These are phyloP conservation scores for Urochloa ruziziensis DNA, from an alignment of 176 grass and related monocot genomes.

Conservation along the genomic window DNA sequence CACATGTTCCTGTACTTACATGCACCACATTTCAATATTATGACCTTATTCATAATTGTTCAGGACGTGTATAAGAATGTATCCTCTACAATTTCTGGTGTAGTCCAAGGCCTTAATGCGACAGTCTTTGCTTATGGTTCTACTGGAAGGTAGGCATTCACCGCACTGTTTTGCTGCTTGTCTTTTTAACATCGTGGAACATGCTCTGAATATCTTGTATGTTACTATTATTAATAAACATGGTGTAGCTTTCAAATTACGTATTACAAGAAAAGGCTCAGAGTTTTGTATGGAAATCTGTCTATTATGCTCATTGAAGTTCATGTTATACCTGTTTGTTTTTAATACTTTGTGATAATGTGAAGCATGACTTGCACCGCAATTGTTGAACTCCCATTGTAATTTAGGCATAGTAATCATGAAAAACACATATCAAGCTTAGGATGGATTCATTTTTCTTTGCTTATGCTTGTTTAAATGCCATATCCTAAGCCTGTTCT, in stretches of 20 bases:
- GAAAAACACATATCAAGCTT: background rate
- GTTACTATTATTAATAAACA: background rate
- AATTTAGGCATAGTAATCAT: background rate
- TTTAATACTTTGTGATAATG: background rate
- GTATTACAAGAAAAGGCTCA: background rate
- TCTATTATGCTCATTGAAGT: background rate
- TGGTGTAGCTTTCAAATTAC: conserved; percentile 3
- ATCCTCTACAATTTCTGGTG: conserved; percentile 83
- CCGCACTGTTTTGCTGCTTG: background rate
- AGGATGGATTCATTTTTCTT: background rate
- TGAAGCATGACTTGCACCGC: background rate
- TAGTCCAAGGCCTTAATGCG: conserved; percentile 96
- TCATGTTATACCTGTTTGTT: background rate
- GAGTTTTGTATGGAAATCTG: background rate
- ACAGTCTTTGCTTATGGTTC: conserved; percentile 99
- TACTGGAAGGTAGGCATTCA: conserved; percentile 87
- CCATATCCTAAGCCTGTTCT: background rate
- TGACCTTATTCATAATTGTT: conserved; percentile 15
- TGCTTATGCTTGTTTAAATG: background rate
- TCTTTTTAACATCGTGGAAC: background rate
- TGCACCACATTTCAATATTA: conserved; percentile 2
- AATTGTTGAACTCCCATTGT: background rate
- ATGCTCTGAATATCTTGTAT: background rate
- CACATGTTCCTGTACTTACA: conserved; percentile 5
- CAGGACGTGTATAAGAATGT: conserved; percentile 95